Base-by-base conservation (phyloP, 2,329 filamentous ascomycete genomes). In the Colletotrichum cordylinicola region DNA sequence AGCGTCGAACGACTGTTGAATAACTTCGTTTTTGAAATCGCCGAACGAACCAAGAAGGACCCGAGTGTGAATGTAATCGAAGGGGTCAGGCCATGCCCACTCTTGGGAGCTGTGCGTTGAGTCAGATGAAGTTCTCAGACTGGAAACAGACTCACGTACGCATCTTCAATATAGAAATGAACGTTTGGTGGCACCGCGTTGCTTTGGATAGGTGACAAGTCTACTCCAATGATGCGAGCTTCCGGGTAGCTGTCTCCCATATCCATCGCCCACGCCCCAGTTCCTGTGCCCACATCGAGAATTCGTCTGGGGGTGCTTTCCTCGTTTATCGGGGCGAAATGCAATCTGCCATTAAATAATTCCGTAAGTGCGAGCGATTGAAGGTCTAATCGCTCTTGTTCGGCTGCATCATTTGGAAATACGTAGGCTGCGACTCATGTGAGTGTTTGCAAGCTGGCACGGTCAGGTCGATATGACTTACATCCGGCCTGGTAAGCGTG, bases 121-220 rank as follows among this genome's bases (percentile, higher is more conserved):
- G 48, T 55, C 15, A 77, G 70, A 71, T 10, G n/a, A 15, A 33
- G 9, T n/a, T 5, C n/a, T 55, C 72, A 31, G 27, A 24, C 2
- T 8, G 21, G 4, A 15, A 15, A 9, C 6, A 16, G 43, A 82
- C 84, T 79, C 81, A 84, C 83, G n/a, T 21, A 48, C 43, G 84
- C 85, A 79, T 96, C 94, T 80, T 95, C 93, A 61, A 96, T 89
- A 76, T 92, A 91, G 78, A 96, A 96, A 77, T 92, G 90, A 16
- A 95, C 93, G 77, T 96, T 96, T 21, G 90, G 89, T 1, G 94
- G 94, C 1, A 95, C 92, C 64, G 90, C 87, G 6, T 85, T 85
- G 4, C 93, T 92, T 80, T 94, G 93, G 31, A 94, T 92, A 2
- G 93, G 92, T 1, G 92, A 94, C 8, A 94, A 86, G 79, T 94